Evolutionary conservation across 805 yeast species (phyloP), one percentile per base, ranked within the genome.

Genomic region (Naumovozyma baii): DNA sequence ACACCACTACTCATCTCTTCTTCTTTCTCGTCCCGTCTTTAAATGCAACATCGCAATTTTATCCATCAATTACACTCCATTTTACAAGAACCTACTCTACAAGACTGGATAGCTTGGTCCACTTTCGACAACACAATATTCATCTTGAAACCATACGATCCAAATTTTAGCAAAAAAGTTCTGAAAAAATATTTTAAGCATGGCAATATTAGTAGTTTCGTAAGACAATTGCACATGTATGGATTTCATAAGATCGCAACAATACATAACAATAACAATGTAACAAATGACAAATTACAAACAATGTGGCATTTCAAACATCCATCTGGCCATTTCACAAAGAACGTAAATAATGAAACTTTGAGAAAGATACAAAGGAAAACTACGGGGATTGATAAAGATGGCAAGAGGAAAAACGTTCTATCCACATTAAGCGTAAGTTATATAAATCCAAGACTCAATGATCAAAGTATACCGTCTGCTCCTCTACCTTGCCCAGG

Each of bases 211-310:
- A 86, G 95, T 18, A 79, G 90, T 44, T 90, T 90, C 66, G 95
- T 90, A 28, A 75, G 96, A 35, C 96, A 90, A 62, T 67, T 88
- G 34, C 95, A 90, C 66, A 90, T 88, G 96, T 87, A 87, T 59
- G 96, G 96, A 1, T 87, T 88, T 66, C 96, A 88, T 61, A 87
- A 88, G 63, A 79, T 73, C 65, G 34, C 50, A 4, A 29, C 41
- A 1, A 12, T 14, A 15, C 34, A 31, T 29, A 15, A 17, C 18
- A 39, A 12, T 17, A 35, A 26, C n/a, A 14, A 35, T 14, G 31
- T 36, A 9, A 31, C 36, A 14, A 39, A 41, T 31, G 40, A 42
- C 14, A 50, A 45, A 33, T 26, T 44, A n/a, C 36, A 42, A 3
- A 43, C 45, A 7, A 40, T 43, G 28, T 60, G 64, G 64, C 44